Conservation (phyloP, 805 yeast species). For the Saccharomycopsis fermentans region DNA sequence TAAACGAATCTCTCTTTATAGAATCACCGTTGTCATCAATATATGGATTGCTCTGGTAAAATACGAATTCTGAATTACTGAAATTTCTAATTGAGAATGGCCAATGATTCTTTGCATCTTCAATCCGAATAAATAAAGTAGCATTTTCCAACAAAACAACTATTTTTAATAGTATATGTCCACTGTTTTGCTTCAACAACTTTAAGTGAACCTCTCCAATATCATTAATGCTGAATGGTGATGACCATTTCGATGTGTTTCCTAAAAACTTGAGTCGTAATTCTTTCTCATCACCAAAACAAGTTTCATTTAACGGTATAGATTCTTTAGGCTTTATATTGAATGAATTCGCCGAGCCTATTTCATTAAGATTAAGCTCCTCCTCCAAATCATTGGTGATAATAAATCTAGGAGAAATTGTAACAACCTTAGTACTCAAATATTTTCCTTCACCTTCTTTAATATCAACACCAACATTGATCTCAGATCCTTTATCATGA, state of each 20-base stretch:
- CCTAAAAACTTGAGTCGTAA: slow-evolving; percentile 50
- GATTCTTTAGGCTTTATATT: slow-evolving; percentile 38
- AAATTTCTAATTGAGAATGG: slow-evolving; percentile 88
- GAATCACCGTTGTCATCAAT: slow-evolving; percentile 48
- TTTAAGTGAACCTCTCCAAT: slow-evolving; percentile 75
- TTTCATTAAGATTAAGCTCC: slow-evolving; percentile 52
- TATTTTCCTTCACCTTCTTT: slow-evolving; percentile 83
- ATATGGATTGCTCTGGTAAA: slow-evolving; percentile 78
- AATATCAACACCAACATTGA: slow-evolving; percentile 64
- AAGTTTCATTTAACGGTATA: slow-evolving; percentile 51
- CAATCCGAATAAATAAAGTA: slow-evolving; percentile 65
- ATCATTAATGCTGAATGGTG: slow-evolving; percentile 78
- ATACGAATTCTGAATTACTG: slow-evolving; percentile 74
- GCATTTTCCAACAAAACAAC: slow-evolving; percentile 74
- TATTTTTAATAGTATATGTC: slow-evolving; percentile 61
- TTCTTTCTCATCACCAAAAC: slow-evolving; percentile 44
- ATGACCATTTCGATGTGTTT: slow-evolving; percentile 61
- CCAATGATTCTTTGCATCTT: slow-evolving; percentile 72
- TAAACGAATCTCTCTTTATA: slow-evolving; percentile 43
- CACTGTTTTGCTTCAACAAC: slow-evolving; percentile 49
- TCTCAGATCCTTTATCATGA: slow-evolving; percentile 44
- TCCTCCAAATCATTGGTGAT: slow-evolving; percentile 51
- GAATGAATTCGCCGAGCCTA: slow-evolving; percentile 47
- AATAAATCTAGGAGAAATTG: slow-evolving; percentile 75
- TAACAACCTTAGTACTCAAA: slow-evolving; percentile 63